Base-by-base conservation (phyloP, 495 filamentous ascomycete species). In the Tuber brumale region DNA sequence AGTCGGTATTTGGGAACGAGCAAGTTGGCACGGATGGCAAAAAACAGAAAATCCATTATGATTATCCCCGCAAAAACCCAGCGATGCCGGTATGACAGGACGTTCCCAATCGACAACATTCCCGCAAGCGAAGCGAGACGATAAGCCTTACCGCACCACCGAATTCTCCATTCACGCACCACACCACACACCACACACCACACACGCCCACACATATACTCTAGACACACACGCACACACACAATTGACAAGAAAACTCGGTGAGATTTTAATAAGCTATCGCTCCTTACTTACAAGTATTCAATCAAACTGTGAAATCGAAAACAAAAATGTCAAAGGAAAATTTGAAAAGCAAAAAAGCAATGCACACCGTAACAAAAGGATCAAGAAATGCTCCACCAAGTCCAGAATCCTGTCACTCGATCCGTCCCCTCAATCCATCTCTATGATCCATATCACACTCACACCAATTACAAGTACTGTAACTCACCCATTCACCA, bases 111-210 rank as follows among this genome's bases (percentile, higher is more conserved):
- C 57, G 57, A 66, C 57, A 3, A 31, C 27, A 31, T 66, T 66
- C 27, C 57, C 57, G 57, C 27, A 66, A 66, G 57, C 57, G 57
- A 66, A 66, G 57, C 27, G 57, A 66, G 57, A 66, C 14, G 57
- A 66, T 35, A 35, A 41, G 14, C 57, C 57, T 35, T 31, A 14
- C 57, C 27, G 27, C 14, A 42, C 6, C 31, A 8, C 27, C 12
- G 12, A 35, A 66, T 66, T 31, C 31, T 14, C 14, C 27, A 35
- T 35, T 27, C 57, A 66, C 48, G 27, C 51, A 61, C 51, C 51
- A 61, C 44, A 45, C 44, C 51, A 61, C 51, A 51, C 21, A 9
- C 46, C 46, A 51, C 48, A 61, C 51, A 61, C 51, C 51, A 61
- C 51, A 27, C 51, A 51, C 48, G 21, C 48, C 21, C 48, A 51